phyloP scores from a whole-genome alignment of 2,329 filamentous ascomycete species.

The Simplicillium sp. region DNA sequence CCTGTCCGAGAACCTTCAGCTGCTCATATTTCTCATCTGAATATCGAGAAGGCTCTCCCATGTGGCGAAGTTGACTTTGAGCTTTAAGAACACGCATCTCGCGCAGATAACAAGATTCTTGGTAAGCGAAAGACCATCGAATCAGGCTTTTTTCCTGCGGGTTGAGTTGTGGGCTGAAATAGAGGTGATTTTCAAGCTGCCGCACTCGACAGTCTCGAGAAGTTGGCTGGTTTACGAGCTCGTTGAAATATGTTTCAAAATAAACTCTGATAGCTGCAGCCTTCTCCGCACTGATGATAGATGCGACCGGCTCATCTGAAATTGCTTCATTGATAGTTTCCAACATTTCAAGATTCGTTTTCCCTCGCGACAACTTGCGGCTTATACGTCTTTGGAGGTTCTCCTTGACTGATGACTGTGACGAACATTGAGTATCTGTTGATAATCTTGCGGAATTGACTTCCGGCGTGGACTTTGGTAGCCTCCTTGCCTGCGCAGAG shows the following conservation, averaged over 20 bases:
- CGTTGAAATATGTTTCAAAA: slow-evolving; percentile 75
- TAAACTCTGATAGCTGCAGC: slow-evolving; percentile 75
- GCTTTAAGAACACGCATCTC: slow-evolving; percentile 62
- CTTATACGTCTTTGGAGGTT: slow-evolving; percentile 1
- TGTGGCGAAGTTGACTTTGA: slow-evolving; percentile 28
- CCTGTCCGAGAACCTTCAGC: slow-evolving; percentile 77
- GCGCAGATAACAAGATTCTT: slow-evolving; percentile 68
- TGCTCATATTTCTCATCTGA: slow-evolving; percentile 53
- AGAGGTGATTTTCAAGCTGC: slow-evolving; percentile 40
- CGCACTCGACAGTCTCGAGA: slow-evolving; percentile 19
- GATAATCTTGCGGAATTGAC: no score
- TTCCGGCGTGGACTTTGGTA: no score
- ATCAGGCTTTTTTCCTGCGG: slow-evolving; percentile 42
- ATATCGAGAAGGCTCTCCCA: slow-evolving; percentile 4
- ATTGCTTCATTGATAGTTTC: slow-evolving; percentile 24
- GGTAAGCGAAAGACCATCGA: slow-evolving; percentile 49
- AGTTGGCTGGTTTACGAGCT: slow-evolving; percentile 43
- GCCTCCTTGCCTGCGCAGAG: no score
- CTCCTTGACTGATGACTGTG: slow-evolving; percentile 1
- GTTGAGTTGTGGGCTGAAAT: slow-evolving; percentile 40
- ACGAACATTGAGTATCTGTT: not conserved
- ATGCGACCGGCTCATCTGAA: slow-evolving; percentile 17
- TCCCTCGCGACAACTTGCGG: slow-evolving; percentile 14
- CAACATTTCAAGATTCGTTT: slow-evolving; percentile 24
- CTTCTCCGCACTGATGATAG: slow-evolving; percentile 59